Percentiles rank a stretch among this genome's conserved stretches.
phyloP scores from a whole-genome alignment of 352 stramenopile genomes.

The Phytophthora multivora region DNA sequence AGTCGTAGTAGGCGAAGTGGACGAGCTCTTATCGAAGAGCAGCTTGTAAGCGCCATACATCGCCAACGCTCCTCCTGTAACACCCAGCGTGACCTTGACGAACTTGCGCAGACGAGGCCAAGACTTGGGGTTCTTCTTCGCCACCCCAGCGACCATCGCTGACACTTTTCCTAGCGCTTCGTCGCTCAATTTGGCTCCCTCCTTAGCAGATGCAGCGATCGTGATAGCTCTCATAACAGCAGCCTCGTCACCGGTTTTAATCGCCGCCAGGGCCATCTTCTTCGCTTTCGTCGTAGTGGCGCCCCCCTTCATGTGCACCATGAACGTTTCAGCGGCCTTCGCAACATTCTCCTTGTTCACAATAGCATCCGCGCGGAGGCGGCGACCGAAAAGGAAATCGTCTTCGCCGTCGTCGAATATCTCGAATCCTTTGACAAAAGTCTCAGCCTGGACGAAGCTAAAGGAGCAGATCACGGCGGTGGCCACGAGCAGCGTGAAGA shows the following conservation, averaged over 20 bases:
- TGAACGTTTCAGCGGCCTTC: not conserved
- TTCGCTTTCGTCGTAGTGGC: not conserved
- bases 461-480: not conserved
- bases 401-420: not conserved
- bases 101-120: not conserved
- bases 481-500: not conserved
- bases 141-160: not conserved
- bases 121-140: not conserved
- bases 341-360: not conserved
- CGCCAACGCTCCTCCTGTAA: not conserved
- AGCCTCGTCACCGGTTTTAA: not conserved
- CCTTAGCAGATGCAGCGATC: not conserved
- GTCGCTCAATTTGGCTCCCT: not conserved
- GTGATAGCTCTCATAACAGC: not conserved
- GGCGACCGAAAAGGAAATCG: not conserved
- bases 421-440: not conserved
- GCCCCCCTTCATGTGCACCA: not conserved
- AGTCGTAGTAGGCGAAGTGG: not conserved
- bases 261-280: not conserved
- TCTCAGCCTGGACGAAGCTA: not conserved
- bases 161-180: not conserved
- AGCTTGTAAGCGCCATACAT: slow-evolving; percentile 5
- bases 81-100: not conserved
- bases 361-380: not conserved
- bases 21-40: not conserved